phyloP scores from a whole-genome alignment of 371 early-diverging fungal genomes.

The Mucor mucedo region DNA sequence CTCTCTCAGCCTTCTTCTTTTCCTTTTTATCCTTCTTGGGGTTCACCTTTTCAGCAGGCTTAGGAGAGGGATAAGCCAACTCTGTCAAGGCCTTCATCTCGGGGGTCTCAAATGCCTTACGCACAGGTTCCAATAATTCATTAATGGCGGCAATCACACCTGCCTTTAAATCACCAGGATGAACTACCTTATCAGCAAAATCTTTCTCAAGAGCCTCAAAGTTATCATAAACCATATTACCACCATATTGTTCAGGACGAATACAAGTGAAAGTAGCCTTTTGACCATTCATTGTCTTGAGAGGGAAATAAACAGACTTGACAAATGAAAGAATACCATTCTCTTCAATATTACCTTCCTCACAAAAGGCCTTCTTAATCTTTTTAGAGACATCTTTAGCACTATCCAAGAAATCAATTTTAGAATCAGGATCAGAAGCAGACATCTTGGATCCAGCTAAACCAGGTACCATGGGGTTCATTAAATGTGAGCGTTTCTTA shows the following conservation, averaged over 20 bases:
- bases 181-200: slow-evolving; percentile 87
- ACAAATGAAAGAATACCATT: slow-evolving; percentile 95
- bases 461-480: slow-evolving; percentile 99
- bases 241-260: slow-evolving; percentile 91
- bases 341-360: slow-evolving; percentile 95
- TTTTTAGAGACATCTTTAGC: slow-evolving; percentile 89
- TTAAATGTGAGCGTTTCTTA: slow-evolving; percentile 98
- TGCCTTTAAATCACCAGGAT: slow-evolving; percentile 98
- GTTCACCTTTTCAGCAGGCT: slow-evolving; percentile 44
- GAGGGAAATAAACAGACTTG: slow-evolving; percentile 92
- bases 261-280: slow-evolving; percentile 70
- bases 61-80: slow-evolving; percentile 75
- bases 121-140: slow-evolving; percentile 90
- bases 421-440: slow-evolving; percentile 97
- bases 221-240: slow-evolving; percentile 73
- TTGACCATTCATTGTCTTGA: slow-evolving; percentile 62
- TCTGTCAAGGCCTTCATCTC: slow-evolving; percentile 69
- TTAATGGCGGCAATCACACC: slow-evolving; percentile 89
- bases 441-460: slow-evolving; percentile 98
- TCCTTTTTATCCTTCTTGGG: slow-evolving; percentile 51
- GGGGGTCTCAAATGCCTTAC: slow-evolving; percentile 73
- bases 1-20: slow-evolving; percentile 37
- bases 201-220: slow-evolving; percentile 85
- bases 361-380: slow-evolving; percentile 98
- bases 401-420: slow-evolving; percentile 97